A percentile compares a stretch with the other conserved stretches of the same genome.
Conservation (phyloP, 768 basidiomycete species). For the Leccinum imitatum region DNA sequence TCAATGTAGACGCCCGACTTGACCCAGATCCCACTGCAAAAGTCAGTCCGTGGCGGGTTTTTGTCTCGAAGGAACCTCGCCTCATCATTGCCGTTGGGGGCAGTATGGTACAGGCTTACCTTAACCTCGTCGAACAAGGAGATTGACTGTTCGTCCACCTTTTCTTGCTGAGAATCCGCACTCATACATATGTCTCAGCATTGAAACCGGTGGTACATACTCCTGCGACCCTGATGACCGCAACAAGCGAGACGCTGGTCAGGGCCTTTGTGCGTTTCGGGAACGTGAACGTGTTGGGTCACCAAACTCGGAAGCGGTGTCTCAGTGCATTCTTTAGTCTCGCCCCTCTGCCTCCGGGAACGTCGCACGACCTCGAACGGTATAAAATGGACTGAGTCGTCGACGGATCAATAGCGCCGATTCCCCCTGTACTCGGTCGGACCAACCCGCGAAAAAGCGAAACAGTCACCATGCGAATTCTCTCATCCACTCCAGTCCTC, state of each 20-base stretch:
- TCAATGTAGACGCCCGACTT: conserved; percentile 42
- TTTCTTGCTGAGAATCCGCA: neutral
- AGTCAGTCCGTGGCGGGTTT: conserved; percentile 36
- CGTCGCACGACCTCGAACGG: neutral
- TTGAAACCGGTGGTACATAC: no score
- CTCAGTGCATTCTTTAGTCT: neutral
- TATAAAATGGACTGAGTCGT: conserved; percentile 6
- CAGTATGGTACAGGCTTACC: conserved; percentile 48
- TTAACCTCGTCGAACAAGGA: conserved; percentile 71
- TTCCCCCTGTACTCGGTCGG: neutral
- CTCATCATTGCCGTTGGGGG: neutral
- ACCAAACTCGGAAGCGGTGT: neutral
- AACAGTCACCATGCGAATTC: conserved; percentile 4
- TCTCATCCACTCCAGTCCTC: conserved; percentile 1
- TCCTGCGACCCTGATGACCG: no score
- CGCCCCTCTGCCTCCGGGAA: neutral
- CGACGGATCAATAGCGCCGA: no score
- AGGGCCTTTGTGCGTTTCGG: neutral
- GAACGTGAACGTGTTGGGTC: neutral
- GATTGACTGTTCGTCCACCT: conserved; percentile 51
- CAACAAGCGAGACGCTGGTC: no score
- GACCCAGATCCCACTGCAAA: conserved; percentile 68
- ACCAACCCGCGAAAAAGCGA: neutral
- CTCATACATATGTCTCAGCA: no score
- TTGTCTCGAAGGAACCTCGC: neutral